Evolutionary conservation across 768 basidiomycete genomes (phyloP).

Genomic region (Mycena rosella): DNA sequence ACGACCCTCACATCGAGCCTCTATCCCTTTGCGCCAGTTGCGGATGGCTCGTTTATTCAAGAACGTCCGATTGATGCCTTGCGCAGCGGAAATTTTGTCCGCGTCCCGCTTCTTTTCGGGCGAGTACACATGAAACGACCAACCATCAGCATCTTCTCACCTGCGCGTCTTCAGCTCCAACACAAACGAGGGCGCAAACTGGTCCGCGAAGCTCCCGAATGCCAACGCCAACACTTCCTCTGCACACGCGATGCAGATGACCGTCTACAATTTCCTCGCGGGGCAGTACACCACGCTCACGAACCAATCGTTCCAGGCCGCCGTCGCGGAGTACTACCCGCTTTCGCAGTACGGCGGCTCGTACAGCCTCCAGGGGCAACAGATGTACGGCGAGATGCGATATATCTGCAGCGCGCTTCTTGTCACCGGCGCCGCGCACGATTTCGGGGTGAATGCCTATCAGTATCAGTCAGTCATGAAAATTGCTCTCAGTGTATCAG

Average conservation of each 20-base stretch:
- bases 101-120: slow-evolving; percentile 57
- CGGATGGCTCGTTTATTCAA: slow-evolving; percentile 50
- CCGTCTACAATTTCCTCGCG: slow-evolving; percentile 55
- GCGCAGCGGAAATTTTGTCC: slow-evolving; percentile 51
- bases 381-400: slow-evolving; percentile 61
- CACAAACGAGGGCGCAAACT: slow-evolving; percentile 57
- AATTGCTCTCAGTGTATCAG: too few species aligned
- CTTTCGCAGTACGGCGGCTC: slow-evolving; percentile 48
- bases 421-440: slow-evolving; percentile 46
- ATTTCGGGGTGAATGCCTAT: slow-evolving; percentile 42
- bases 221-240: slow-evolving; percentile 54
- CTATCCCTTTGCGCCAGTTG: slow-evolving; percentile 55
- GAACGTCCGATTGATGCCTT: slow-evolving; percentile 56
- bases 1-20: slow-evolving; percentile 48
- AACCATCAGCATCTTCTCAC: not conserved
- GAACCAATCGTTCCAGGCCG: slow-evolving; percentile 44
- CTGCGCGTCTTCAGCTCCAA: slow-evolving; percentile 47
- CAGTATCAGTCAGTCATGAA: slow-evolving; percentile 61
- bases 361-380: slow-evolving; percentile 55
- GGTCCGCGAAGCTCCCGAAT: slow-evolving; percentile 52
- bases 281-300: slow-evolving; percentile 53
- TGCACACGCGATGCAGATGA: slow-evolving; percentile 51
- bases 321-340: slow-evolving; percentile 48
- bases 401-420: slow-evolving; percentile 57
- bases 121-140: slow-evolving; percentile 27